Percentiles rank a stretch among this genome's conserved stretches.
phyloP scores from a whole-genome alignment of 352 stramenopile species.

The Globisporangium canariense region DNA sequence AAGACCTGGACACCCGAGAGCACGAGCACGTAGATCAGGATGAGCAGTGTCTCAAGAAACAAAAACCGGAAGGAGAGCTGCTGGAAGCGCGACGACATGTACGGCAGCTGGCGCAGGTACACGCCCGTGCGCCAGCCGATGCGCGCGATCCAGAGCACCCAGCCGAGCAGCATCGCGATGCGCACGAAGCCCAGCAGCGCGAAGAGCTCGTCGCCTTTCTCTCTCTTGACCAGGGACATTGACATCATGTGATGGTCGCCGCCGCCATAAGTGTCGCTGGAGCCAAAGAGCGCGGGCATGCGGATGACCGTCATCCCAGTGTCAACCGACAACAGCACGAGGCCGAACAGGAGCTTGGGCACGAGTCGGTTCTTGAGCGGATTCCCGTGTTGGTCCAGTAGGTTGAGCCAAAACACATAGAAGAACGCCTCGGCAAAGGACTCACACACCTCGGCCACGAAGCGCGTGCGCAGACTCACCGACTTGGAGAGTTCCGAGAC shows the following conservation, averaged over 20 bases:
- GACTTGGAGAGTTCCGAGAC: slow-evolving; percentile 52
- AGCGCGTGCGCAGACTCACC: slow-evolving; percentile 56
- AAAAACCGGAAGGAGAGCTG: slow-evolving; percentile 87
- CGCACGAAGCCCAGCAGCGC: slow-evolving; percentile 61
- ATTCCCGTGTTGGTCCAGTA: slow-evolving; percentile 63
- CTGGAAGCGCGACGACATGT: slow-evolving; percentile 85
- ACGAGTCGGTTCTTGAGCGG: slow-evolving; percentile 17
- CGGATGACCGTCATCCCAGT: slow-evolving; percentile 58
- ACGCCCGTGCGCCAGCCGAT: slow-evolving; percentile 51
- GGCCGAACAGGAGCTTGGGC: slow-evolving; percentile 38
- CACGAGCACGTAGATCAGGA: slow-evolving; percentile 71
- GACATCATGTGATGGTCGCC: neutral
- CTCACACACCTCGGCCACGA: slow-evolving; percentile 63
- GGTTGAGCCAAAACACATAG: slow-evolving; percentile 78
- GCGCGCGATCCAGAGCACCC: slow-evolving; percentile 69
- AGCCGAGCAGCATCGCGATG: slow-evolving; percentile 55
- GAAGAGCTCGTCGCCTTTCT: slow-evolving; percentile 50
- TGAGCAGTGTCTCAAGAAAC: slow-evolving; percentile 67
- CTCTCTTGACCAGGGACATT: slow-evolving; percentile 11
- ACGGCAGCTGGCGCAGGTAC: slow-evolving; percentile 67
- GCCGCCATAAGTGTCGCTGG: neutral
- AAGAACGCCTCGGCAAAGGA: slow-evolving; percentile 73
- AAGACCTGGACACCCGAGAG: slow-evolving; percentile 71
- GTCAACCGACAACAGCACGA: slow-evolving; percentile 47
- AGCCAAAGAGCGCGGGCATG: slow-evolving; percentile 54